A percentile compares a stretch with the other conserved stretches of the same genome.
Evolutionary conservation across 2,329 filamentous ascomycete genomes (phyloP).

Genomic region (Epichloe hybrida): DNA sequence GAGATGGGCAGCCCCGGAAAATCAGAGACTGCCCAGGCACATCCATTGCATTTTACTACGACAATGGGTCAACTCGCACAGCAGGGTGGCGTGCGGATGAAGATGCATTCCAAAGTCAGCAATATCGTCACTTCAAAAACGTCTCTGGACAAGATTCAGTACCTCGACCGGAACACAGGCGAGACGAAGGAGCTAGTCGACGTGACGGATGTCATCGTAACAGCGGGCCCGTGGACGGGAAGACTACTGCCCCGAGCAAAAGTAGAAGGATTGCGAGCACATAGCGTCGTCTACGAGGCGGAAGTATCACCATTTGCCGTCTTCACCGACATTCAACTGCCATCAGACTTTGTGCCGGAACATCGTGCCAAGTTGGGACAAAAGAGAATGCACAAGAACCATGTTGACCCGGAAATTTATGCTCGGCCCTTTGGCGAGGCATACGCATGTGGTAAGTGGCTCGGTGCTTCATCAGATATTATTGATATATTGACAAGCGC

Average conservation of each 20-base stretch:
- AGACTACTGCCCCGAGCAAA: slow-evolving; percentile 42
- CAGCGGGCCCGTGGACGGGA: slow-evolving; percentile 51
- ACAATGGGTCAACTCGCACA: slow-evolving; percentile 65
- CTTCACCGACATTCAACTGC: slow-evolving; percentile 76
- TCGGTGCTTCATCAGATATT: too few relatives aligned
- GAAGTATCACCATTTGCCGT: slow-evolving; percentile 61
- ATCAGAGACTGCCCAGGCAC: slow-evolving; percentile 79
- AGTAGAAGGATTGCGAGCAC: slow-evolving; percentile 45
- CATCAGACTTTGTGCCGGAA: slow-evolving; percentile 44
- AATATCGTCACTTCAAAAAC: slow-evolving; percentile 43
- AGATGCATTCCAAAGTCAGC: slow-evolving; percentile 53
- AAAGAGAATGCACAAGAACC: slow-evolving; percentile 41
- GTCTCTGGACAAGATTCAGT: slow-evolving; percentile 48
- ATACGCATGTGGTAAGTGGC: slow-evolving; percentile 68
- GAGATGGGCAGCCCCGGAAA: slow-evolving; percentile 62
- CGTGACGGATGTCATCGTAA: slow-evolving; percentile 41
- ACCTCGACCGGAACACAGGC: slow-evolving; percentile 33
- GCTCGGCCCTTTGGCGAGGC: slow-evolving; percentile 78
- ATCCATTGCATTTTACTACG: slow-evolving; percentile 82
- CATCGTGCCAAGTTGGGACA: slow-evolving; percentile 34
- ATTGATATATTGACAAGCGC: too few relatives aligned
- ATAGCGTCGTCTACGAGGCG: slow-evolving; percentile 51
- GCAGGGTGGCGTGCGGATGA: slow-evolving; percentile 54
- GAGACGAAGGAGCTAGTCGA: slow-evolving; percentile 23
- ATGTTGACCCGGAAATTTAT: slow-evolving; percentile 84